Evolutionary conservation across 1,284 basidiomycete genomes (phyloP), one percentile per base, ranked within the genome.

Genomic region (Erythrobasidium hasegawianum): DNA sequence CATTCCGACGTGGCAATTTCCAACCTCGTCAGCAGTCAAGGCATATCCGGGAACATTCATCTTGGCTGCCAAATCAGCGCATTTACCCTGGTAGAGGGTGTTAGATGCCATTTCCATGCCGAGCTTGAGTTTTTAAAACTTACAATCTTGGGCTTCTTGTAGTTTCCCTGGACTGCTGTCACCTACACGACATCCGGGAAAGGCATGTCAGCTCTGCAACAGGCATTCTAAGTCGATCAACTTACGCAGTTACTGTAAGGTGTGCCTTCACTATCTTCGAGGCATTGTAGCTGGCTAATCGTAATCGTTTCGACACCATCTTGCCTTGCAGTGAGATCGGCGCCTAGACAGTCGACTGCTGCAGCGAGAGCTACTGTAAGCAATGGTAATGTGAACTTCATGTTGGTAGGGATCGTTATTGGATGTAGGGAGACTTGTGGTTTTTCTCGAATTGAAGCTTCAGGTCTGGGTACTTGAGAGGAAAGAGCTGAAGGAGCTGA

Each of bases 111-210:
- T 16, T 5, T 5, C 7, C 43, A 47, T 7, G 7, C 43, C 5
- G 16, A n/a, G 43, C 43, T n/a, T 47, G 7, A 24, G 43, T 8
- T 33, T 5, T 8, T 47, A 16, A n/a, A 24, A 47, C 43, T 47
- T 47, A 47, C 43, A 16, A 47, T 47, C 16, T 47, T 24, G 8
- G 43, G 43, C 43, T 47, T 47, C 43, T 47, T 47, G 14, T 47
- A 47, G 43, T 5, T 24, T 5, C 22, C 43, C 33, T 33, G 4
- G 5, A 33, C 33, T 4, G 4, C 16, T 4, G 43, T 47, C 8
- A 47, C 43, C 43, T 47, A 8, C 40, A n/a, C n/a, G n/a, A n/a
- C n/a, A 47, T n/a, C 7, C 4, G 43, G 16, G 7, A 47, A 33
- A 33, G 33, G 33, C 33, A 33, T 33, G 11, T 47, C 43, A 47